Conservation (phyloP, 139 green algal genomes). For the Dunaliella sp. region DNA sequence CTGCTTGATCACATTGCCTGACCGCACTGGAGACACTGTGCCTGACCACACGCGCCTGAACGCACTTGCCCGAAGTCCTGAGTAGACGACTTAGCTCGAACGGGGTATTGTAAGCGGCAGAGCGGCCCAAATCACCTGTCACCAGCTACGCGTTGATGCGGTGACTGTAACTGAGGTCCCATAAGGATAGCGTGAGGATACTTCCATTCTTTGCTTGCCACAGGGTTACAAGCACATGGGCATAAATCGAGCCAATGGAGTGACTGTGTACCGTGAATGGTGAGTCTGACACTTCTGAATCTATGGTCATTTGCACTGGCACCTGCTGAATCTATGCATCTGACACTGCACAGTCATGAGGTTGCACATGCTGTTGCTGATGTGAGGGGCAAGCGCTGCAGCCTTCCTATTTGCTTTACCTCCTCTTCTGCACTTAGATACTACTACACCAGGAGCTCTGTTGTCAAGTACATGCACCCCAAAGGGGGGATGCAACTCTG, state of each 20-base stretch:
- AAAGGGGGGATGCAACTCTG: too few species aligned
- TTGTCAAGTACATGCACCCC: too few species aligned
- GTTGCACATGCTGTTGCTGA: background rate
- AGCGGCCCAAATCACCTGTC: background rate
- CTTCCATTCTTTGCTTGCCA: conserved; percentile 1
- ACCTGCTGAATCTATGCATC: background rate
- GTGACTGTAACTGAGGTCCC: background rate
- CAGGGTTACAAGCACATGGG: conserved; percentile 79
- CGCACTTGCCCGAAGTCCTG: background rate
- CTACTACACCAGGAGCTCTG: too few species aligned
- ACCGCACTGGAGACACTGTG: too few species aligned
- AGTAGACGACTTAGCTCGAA: background rate
- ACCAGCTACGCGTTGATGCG: background rate
- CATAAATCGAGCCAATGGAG: conserved; percentile 55
- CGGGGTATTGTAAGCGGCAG: too few species aligned
- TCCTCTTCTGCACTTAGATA: too few species aligned
- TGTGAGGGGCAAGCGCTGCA: too few species aligned
- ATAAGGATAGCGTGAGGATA: background rate
- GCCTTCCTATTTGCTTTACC: too few species aligned
- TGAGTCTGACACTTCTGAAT: conserved; percentile 47
- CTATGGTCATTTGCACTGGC: background rate
- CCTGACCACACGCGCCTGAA: background rate
- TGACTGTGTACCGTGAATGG: conserved; percentile 88
- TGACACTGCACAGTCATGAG: background rate
- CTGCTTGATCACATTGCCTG: too few species aligned